Conservation (phyloP, 2,329 filamentous ascomycete species). For the Shiraia bambusicola region DNA sequence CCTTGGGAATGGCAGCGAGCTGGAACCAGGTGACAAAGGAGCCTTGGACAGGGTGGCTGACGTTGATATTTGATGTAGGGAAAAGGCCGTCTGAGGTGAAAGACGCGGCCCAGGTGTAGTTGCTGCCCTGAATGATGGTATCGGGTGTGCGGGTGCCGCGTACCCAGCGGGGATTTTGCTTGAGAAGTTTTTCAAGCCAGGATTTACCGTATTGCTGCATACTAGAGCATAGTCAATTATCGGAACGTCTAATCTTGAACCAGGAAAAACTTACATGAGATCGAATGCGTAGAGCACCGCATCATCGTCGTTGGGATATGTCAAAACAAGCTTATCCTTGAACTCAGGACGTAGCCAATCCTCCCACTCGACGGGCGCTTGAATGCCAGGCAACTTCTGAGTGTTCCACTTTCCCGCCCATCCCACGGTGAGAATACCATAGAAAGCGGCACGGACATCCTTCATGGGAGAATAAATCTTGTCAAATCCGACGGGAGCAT, state of each 20-base stretch:
- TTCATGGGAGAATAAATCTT: slow-evolving; percentile 47
- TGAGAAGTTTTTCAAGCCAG: slow-evolving; percentile 53
- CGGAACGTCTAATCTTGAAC: background rate
- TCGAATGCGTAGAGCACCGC: slow-evolving; percentile 56
- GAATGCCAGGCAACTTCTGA: slow-evolving; percentile 7
- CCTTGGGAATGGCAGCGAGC: slow-evolving; percentile 51
- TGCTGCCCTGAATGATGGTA: slow-evolving; percentile 35
- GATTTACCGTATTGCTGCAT: slow-evolving; percentile 44
- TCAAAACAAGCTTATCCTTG: slow-evolving; percentile 57
- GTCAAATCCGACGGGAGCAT: slow-evolving; percentile 52
- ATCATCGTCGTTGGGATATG: slow-evolving; percentile 61
- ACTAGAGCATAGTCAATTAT: slow-evolving; percentile 9
- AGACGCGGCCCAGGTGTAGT: slow-evolving; percentile 20
- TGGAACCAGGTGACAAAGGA: slow-evolving; percentile 54
- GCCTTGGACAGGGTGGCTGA: slow-evolving; percentile 13
- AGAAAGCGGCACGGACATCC: slow-evolving; percentile 48
- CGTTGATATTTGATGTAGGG: slow-evolving; percentile 1
- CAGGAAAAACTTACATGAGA: slow-evolving; percentile 40
- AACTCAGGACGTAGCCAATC: slow-evolving; percentile 53
- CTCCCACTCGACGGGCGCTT: slow-evolving; percentile 43
- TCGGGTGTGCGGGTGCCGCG: slow-evolving; percentile 52
- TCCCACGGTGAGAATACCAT: slow-evolving; percentile 43
- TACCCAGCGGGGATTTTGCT: slow-evolving; percentile 57
- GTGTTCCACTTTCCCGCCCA: slow-evolving; percentile 44
- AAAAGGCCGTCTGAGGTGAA: slow-evolving; percentile 15